Base-by-base conservation (phyloP, 2,329 filamentous ascomycete species). In the Fusarium guadeloupense region DNA sequence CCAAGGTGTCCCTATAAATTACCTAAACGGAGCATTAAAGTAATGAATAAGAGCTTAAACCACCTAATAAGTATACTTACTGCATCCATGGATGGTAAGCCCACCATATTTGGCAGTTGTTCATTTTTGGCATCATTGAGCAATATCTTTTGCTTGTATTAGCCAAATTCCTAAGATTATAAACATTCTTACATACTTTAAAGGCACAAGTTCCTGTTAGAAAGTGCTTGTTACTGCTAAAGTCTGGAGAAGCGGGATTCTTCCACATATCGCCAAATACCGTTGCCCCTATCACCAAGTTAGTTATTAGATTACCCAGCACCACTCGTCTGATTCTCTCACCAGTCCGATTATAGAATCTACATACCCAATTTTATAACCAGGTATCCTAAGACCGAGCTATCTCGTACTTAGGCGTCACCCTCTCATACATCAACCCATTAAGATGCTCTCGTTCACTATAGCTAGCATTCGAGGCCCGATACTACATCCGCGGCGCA, bases 231-330 rank as follows among this genome's bases (percentile, higher is more conserved):
- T 50, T 45, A 14, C 33, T 23, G 0, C 28, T 45, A 14, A 50
- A 50, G 3, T 50, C 46, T 4, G 39, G 46, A 3, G 43, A 33
- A n/a, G 25, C 39, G 0, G 46, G 46, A 4, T 50, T 23, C 21
- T 50, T 50, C 46, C 46, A 50, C 46, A 50, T 44, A 0, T 50
- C 39, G 1, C 46, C 46, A 14, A 50, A 50, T 3, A 50, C 46
- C 9, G 46, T 50, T 0, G 39, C 46, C 9, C 46, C 46, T 45
- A 0, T 8, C 1, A 1, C 1, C 2, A 19, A 9, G 8, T 35
- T 19, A 35, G 33, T 19, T 13, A n/a, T 5, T 30, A 6, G 2
- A 2, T 30, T 30, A 5, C 7, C 10, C 0, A 9, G 20, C 16
- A 3, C 26, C 12, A 14, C 23, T 25, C 23, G 5, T 25, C 23